Base-by-base conservation (phyloP, 371 early-diverging fungal species). In the Batkoa obscura region DNA sequence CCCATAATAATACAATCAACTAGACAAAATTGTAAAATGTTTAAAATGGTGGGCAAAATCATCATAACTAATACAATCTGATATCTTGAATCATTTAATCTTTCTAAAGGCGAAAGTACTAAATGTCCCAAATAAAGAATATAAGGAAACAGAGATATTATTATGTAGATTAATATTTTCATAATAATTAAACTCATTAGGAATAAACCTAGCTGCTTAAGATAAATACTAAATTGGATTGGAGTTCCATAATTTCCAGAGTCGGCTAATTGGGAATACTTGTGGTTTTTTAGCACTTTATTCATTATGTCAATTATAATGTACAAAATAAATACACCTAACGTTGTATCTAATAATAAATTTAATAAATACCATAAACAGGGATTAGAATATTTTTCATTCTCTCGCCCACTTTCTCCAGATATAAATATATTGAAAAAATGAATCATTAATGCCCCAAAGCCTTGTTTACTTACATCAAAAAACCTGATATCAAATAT, bases 331-430 rank as follows among this genome's bases (percentile, higher is more conserved):
- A 73, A 76, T 4, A 82, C 78, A 33, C 82, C 82, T 30, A 79
- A 58, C 1, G 82, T 82, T 30, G 78, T 78, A 58, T 82, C 82
- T 23, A 82, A 62, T 43, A 82, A 68, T 49, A 82, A 73, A 63
- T 82, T 82, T n/a, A 82, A 62, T 62, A 82, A 78, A 59, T 81
- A 81, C 79, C 79, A 81, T 35, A 79, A 77, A 61, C 81, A 81
- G 17, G 79, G 81, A 50, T 81, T 81, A 13, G 72, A 63, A 36
- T 68, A 66, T 45, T 71, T 72, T 63, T 66, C 67, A 17, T 66
- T 67, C 32, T 68, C 68, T 34, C 66, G 65, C 0, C 68, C 23
- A 23, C 23, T 66, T 0, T 77, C 72, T 56, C 73, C 63, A 1
- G 76, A 74, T 13, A 75, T 74, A n/a, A 76, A 56, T 2, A 81